Conservation (phyloP, 768 basidiomycete genomes). For the Pulveroboletus sp. region DNA sequence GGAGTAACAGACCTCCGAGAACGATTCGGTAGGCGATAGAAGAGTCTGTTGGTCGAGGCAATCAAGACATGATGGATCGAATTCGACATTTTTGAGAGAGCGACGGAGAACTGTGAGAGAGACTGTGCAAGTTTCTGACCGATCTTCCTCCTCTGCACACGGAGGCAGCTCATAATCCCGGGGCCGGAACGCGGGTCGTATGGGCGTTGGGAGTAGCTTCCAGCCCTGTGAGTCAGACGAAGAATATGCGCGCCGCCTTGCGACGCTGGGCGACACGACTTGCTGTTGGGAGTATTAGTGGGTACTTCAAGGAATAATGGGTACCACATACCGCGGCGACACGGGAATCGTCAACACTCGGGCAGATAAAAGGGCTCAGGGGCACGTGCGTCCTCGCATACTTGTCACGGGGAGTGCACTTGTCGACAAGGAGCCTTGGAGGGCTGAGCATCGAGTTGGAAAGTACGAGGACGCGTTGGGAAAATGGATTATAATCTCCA, state of each 20-base stretch:
- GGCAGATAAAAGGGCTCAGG: slow-evolving; percentile 23
- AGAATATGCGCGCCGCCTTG: slow-evolving; percentile 31
- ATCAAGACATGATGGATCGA: slow-evolving; percentile 40
- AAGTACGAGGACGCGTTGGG: not conserved
- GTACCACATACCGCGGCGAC: slow-evolving; percentile 18
- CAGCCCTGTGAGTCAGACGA: slow-evolving; percentile 33
- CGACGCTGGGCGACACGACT: slow-evolving; percentile 2
- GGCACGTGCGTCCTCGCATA: slow-evolving; percentile 31
- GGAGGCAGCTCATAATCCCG: slow-evolving; percentile 32
- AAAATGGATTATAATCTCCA: not conserved
- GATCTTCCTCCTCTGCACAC: slow-evolving; percentile 28
- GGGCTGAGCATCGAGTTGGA: slow-evolving; percentile 15
- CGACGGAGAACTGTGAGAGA: slow-evolving; percentile 32
- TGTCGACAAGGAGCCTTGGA: slow-evolving; percentile 31
- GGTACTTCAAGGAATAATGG: not conserved
- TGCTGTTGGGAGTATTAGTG: slow-evolving; percentile 15
- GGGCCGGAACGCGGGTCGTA: slow-evolving; percentile 33
- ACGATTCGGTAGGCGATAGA: slow-evolving; percentile 37
- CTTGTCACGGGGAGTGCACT: slow-evolving; percentile 33
- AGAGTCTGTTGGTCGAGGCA: slow-evolving; percentile 42
- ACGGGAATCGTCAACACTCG: slow-evolving; percentile 28
- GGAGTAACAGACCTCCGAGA: slow-evolving; percentile 41
- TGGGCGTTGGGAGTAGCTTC: slow-evolving; percentile 31
- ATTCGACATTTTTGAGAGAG: slow-evolving; percentile 34
- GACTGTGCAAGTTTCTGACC: slow-evolving; percentile 25